Evolutionary conservation across 306 rosid species (phyloP), one percentile per base, ranked within the genome.

Genomic region (Vicia sativa): DNA sequence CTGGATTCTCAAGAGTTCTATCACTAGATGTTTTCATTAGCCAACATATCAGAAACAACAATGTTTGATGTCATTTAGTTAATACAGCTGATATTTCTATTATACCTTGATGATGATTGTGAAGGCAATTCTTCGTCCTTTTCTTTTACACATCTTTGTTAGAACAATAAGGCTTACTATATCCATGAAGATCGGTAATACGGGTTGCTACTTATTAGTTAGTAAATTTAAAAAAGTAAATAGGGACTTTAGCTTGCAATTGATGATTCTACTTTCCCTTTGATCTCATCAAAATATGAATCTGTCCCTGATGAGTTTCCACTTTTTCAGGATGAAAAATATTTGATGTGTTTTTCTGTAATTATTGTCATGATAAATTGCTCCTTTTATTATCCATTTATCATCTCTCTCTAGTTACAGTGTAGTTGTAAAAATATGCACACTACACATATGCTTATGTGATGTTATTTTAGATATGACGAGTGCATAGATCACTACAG

Each of bases 191-290:
- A 48, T 69, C 18, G 68, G 42, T 68, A 67, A 39, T 44, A 38
- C 37, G 54, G 50, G 57, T 34, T 45, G 26, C 25, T 66, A 35
- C 64, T 41, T 73, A 42, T 66, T 45, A 35, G 26, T 65, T 29
- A 25, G 11, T 53, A 18, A 23, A 45, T 26, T 45, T 46, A 5
- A 10, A 4, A 52, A 5, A 54, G 2, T 9, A 19, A 31, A 29
- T 29, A 0, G 37, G 21, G 43, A 50, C 35, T 41, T 54, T 68
- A 68, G 65, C 42, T 19, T 12, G 49, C 57, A 42, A 61, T n/a
- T 68, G 63, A 72, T 67, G 41, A 57, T 50, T 19, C 29, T 4
- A 50, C 56, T 19, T 78, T 49, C 25, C n/a, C 8, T n/a, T n/a
- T n/a, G n/a, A n/a, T n/a, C n/a, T n/a, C n/a, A n/a, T n/a, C n/a